phyloP scores from a whole-genome alignment of 495 filamentous ascomycete species.

The Aspergillus nidulans region DNA sequence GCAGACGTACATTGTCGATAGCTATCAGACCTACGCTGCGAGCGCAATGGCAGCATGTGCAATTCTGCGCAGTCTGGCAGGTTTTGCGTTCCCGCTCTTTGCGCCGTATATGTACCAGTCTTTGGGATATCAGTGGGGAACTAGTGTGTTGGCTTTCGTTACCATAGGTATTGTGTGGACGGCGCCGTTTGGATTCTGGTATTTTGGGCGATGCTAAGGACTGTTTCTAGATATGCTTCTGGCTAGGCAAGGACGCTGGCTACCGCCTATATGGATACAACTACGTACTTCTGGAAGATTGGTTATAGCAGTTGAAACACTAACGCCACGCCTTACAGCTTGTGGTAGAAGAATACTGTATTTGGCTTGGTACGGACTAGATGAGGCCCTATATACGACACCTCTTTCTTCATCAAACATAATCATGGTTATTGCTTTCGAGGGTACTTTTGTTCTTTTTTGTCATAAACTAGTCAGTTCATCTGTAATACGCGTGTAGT shows the following conservation, averaged over 20 bases:
- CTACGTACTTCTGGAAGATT: no score
- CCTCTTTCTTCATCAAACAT: no score
- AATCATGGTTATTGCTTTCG: no score
- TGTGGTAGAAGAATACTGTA: no score
- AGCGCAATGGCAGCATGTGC: constrained; percentile 64
- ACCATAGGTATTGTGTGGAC: constrained; percentile 52
- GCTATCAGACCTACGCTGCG: constrained; percentile 70
- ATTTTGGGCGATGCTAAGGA: constrained; percentile 50
- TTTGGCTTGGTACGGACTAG: no score
- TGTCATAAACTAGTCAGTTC: no score
- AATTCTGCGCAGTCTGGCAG: constrained; percentile 63
- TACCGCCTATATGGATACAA: background rate
- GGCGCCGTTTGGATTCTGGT: constrained; percentile 61
- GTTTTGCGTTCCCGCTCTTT: constrained; percentile 76
- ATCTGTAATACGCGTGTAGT: no score
- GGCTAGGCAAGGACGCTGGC: constrained; percentile 14
- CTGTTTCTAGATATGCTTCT: constrained; percentile 65
- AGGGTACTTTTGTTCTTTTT: no score
- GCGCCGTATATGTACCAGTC: constrained; percentile 58
- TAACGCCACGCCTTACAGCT: no score
- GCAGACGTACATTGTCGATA: constrained; percentile 71
- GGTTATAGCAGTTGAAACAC: no score
- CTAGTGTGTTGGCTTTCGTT: constrained; percentile 54
- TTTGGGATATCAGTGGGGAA: constrained; percentile 59
- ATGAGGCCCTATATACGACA: no score